Evolutionary conservation across 257 asterid genomes (phyloP).

Genomic region (Solanum virginianum): DNA sequence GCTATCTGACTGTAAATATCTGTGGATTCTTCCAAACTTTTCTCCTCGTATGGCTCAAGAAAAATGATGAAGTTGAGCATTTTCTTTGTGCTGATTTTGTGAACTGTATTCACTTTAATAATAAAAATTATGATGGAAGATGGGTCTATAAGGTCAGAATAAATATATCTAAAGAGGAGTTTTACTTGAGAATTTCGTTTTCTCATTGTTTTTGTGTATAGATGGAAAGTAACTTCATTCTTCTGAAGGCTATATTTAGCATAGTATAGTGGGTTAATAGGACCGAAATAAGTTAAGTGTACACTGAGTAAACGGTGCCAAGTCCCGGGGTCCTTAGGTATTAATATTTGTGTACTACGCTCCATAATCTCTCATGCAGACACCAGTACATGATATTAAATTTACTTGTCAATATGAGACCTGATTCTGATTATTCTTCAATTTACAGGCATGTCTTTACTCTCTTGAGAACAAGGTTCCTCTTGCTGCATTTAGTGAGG

Average conservation of each 20-base stretch:
- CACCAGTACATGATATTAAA: not conserved
- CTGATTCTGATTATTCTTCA: not conserved
- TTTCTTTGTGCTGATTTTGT: not conserved
- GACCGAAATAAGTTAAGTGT: not conserved
- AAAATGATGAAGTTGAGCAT: not conserved
- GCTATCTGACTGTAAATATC: too few relatives aligned
- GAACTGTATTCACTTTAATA: not conserved
- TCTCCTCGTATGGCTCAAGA: too few relatives aligned
- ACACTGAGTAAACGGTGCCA: not conserved
- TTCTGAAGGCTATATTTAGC: not conserved
- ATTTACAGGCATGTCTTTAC: conserved; percentile 64
- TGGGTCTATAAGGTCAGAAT: not conserved
- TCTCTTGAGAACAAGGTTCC: conserved; percentile 74
- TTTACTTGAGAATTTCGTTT: not conserved
- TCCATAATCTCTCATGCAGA: not conserved
- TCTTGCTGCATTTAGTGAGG: conserved; percentile 75
- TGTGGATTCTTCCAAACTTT: too few relatives aligned
- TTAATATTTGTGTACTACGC: not conserved
- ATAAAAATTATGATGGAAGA: not conserved
- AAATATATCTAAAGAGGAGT: not conserved
- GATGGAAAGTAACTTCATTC: not conserved
- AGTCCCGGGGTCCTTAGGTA: not conserved
- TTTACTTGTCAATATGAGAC: not conserved
- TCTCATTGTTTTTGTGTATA: not conserved
- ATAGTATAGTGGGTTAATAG: not conserved